Conservation (phyloP, 2,329 filamentous ascomycete genomes). For the Xylaria sp. region DNA sequence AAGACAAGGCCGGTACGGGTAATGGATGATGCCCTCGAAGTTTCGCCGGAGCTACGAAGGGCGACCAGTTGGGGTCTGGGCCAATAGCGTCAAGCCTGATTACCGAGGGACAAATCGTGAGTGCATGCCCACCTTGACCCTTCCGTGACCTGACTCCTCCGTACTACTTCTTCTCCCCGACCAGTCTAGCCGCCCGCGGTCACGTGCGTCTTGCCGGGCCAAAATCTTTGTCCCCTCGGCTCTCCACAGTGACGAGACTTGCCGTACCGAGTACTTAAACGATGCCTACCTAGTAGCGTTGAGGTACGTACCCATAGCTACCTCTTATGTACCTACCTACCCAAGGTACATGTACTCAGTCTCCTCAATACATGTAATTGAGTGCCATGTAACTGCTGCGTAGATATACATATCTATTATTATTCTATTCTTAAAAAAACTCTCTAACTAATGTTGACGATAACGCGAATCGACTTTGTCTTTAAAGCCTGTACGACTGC, state of each 20-base stretch:
- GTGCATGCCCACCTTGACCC: constrained; percentile 1
- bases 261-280: no score
- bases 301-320: no score
- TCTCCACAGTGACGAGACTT: not conserved
- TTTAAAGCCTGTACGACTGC: not conserved
- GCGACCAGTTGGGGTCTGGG: constrained; percentile 39
- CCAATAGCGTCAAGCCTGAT: constrained; percentile 49
- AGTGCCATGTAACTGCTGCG: not conserved
- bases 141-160: constrained; percentile 8
- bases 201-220: not conserved
- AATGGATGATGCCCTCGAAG: constrained; percentile 46
- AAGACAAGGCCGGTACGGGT: constrained; percentile 25
- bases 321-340: no score
- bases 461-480: not conserved
- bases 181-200: not conserved
- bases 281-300: not conserved
- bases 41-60: constrained; percentile 44
- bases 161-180: not conserved
- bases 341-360: no score
- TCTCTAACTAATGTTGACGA: not conserved
- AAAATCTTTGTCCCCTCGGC: not conserved
- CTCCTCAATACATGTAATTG: no score
- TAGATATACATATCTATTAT: not conserved
- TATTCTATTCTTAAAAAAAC: no score
- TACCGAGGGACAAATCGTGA: constrained; percentile 48